Percentiles rank a stretch among this genome's conserved stretches.
Conservation (phyloP, 306 rosid genomes). For the Astragalus membranaceus region DNA sequence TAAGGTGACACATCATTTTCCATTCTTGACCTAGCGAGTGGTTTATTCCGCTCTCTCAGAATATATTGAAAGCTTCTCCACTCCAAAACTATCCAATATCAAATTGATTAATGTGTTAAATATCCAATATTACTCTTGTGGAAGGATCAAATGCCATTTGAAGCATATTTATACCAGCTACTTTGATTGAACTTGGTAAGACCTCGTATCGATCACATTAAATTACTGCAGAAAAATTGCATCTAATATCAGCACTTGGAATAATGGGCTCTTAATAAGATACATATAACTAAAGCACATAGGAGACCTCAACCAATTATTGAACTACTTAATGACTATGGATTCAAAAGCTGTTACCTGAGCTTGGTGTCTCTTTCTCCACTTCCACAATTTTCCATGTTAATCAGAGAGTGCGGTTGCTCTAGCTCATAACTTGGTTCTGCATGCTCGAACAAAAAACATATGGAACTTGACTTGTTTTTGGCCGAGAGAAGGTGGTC, state of each 20-base stretch:
- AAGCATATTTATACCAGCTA: no score
- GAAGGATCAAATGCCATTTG: constrained; percentile 30
- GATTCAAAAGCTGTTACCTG: no score
- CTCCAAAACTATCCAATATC: constrained; percentile 26
- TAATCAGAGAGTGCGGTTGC: no score
- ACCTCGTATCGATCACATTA: constrained; percentile 29
- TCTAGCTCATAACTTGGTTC: no score
- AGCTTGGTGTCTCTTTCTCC: no score
- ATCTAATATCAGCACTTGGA: constrained; percentile 39
- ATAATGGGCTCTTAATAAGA: constrained; percentile 21
- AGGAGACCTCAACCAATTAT: constrained; percentile 24
- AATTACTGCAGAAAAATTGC: constrained; percentile 51
- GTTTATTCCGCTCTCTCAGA: constrained; percentile 24
- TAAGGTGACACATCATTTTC: constrained; percentile 15
- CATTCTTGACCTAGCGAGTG: constrained; percentile 25
- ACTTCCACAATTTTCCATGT: no score
- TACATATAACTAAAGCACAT: constrained; percentile 30
- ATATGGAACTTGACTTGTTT: no score
- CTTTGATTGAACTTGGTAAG: no score
- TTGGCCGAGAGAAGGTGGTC: no score
- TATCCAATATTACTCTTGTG: constrained; percentile 28
- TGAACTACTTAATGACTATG: constrained; percentile 13
- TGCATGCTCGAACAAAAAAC: no score
- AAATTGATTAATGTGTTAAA: constrained; percentile 22
- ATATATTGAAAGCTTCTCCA: constrained; percentile 20